phyloP scores from a whole-genome alignment of 306 rosid species.

The Hippophae rhamnoides region DNA sequence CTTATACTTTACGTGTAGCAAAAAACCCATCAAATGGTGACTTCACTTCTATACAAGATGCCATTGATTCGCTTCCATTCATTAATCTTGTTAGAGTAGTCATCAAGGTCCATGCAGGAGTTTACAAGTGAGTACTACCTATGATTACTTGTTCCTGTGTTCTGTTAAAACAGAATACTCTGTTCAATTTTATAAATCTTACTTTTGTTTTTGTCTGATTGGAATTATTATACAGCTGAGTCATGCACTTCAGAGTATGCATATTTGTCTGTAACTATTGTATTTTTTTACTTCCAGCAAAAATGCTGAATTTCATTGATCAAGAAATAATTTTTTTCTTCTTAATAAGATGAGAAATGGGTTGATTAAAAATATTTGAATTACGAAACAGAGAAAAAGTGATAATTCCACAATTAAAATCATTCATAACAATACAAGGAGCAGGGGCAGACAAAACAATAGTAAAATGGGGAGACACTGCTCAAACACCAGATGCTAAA shows the following conservation, averaged over 20 bases:
- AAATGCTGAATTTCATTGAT: too few species aligned
- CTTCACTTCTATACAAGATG: slow-evolving; percentile 72
- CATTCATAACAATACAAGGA: slow-evolving; percentile 82
- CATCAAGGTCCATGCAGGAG: slow-evolving; percentile 89
- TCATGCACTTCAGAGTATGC: too few species aligned
- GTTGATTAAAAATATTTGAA: background rate
- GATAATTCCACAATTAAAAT: slow-evolving; percentile 63
- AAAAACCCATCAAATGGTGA: slow-evolving; percentile 47
- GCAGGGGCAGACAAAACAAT: slow-evolving; percentile 82
- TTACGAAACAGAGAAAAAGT: slow-evolving; percentile 65
- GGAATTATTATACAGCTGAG: too few species aligned
- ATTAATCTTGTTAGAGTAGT: slow-evolving; percentile 80
- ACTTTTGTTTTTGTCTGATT: too few species aligned
- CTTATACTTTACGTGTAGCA: slow-evolving; percentile 61
- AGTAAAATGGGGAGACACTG: slow-evolving; percentile 98
- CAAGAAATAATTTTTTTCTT: too few species aligned
- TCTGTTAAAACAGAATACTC: too few species aligned
- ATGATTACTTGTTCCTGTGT: too few species aligned
- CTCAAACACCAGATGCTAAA: slow-evolving; percentile 63
- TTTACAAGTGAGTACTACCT: slow-evolving; percentile 64
- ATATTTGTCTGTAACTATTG: too few species aligned
- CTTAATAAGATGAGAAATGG: too few species aligned
- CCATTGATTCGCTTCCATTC: slow-evolving; percentile 78
- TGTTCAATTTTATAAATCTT: too few species aligned
- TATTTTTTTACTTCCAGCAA: too few species aligned